Percentiles rank a stretch among this genome's conserved stretches.
phyloP scores from a whole-genome alignment of 2,329 filamentous ascomycete species.

The Aspergillus sp. region DNA sequence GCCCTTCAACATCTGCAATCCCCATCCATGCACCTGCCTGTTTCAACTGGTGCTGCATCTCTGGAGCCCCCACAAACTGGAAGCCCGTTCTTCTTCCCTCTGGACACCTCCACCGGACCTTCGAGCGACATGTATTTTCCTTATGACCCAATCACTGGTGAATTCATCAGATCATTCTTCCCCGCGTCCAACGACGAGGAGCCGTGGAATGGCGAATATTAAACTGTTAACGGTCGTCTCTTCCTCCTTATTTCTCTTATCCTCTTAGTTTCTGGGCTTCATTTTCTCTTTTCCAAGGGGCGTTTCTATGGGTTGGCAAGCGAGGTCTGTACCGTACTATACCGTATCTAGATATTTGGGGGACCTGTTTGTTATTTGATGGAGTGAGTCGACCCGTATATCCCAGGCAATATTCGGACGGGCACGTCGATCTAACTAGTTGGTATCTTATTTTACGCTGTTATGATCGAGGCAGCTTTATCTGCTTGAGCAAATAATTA shows the following conservation, averaged over 20 bases:
- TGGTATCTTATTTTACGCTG: no score
- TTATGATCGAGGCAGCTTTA: no score
- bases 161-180: constrained; percentile 47
- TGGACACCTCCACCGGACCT: constrained; percentile 1
- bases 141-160: constrained; percentile 44
- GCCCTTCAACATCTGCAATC: not conserved
- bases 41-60: not conserved
- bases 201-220: constrained; percentile 27
- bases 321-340: not conserved
- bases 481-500: no score
- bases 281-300: not conserved
- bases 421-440: no score
- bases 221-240: constrained; percentile 1
- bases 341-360: not conserved
- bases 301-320: not conserved
- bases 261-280: not conserved
- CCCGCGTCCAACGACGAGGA: constrained; percentile 33
- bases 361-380: not conserved
- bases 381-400: not conserved
- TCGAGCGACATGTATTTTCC: constrained; percentile 40
- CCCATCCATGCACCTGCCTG: not conserved
- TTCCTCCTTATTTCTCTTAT: constrained; percentile 6
- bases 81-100: not conserved
- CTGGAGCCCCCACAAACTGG: not conserved
- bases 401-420: no score